Conservation (phyloP, 1,284 basidiomycete genomes). For the Sporisorium sorghi region DNA sequence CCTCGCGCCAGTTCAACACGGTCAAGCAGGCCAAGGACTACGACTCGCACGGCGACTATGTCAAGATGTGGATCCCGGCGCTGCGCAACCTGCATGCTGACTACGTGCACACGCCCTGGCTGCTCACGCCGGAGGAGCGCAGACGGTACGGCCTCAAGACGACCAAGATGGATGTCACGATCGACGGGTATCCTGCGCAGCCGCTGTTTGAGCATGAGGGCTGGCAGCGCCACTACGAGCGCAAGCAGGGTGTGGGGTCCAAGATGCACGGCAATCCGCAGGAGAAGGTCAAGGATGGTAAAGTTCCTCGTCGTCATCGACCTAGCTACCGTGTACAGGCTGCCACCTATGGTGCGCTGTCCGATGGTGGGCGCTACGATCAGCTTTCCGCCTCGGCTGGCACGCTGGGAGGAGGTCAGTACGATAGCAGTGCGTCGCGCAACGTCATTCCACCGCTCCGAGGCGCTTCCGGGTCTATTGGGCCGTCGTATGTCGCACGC, state of each 20-base stretch:
- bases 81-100: conserved; percentile 69
- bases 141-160: conserved; percentile 60
- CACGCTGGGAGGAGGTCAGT: conserved; percentile 7
- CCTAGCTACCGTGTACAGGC: conserved; percentile 34
- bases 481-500: conserved; percentile 25
- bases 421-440: conserved; percentile 20
- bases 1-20: conserved; percentile 74
- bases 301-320: conserved; percentile 51
- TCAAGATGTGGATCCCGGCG: conserved; percentile 72
- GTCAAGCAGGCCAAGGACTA: conserved; percentile 75
- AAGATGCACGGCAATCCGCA: conserved; percentile 66
- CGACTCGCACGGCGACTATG: conserved; percentile 72
- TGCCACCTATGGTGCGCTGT: conserved; percentile 38
- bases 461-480: conserved; percentile 42
- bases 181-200: conserved; percentile 55
- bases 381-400: conserved; percentile 43
- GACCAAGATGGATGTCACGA: conserved; percentile 57
- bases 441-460: conserved; percentile 42
- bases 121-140: conserved; percentile 54
- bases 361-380: conserved; percentile 24
- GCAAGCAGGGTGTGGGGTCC: conserved; percentile 60
- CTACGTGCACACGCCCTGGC: conserved; percentile 66
- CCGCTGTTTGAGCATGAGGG: conserved; percentile 60
- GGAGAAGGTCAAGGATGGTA: conserved; percentile 65
- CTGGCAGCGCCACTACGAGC: conserved; percentile 62